phyloP scores from a whole-genome alignment of 495 filamentous ascomycete species.

The Penicillium daleae region DNA sequence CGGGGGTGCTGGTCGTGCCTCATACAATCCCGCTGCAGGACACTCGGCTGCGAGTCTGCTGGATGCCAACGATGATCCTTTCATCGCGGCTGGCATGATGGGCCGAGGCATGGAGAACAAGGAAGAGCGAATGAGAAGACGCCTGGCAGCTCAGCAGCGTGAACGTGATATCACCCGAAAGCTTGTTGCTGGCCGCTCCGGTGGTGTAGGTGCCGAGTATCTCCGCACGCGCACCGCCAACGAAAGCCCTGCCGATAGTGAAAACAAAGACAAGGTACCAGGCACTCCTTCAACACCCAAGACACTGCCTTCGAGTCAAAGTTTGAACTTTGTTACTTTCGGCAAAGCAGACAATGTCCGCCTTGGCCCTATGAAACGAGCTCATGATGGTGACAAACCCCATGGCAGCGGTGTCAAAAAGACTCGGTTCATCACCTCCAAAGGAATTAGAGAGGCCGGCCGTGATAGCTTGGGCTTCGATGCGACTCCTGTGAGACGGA shows the following conservation, averaged over 20 bases:
- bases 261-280: slow-evolving; percentile 12
- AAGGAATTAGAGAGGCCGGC: slow-evolving; percentile 76
- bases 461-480: slow-evolving; percentile 70
- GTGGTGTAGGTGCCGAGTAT: slow-evolving; percentile 77
- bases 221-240: slow-evolving; percentile 54
- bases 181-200: slow-evolving; percentile 62
- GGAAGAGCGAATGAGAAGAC: slow-evolving; percentile 69
- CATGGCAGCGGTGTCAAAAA: slow-evolving; percentile 63
- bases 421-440: slow-evolving; percentile 78
- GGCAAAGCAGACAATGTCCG: slow-evolving; percentile 55
- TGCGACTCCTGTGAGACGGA: slow-evolving; percentile 30
- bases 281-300: slow-evolving; percentile 19
- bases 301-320: slow-evolving; percentile 13
- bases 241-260: slow-evolving; percentile 16
- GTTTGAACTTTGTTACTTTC: slow-evolving; percentile 34
- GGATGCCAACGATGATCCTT: slow-evolving; percentile 66
- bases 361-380: slow-evolving; percentile 71
- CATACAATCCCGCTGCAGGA: slow-evolving; percentile 34
- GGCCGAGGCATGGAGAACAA: slow-evolving; percentile 54
- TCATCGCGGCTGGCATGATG: slow-evolving; percentile 52
- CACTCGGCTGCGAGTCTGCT: slow-evolving; percentile 65
- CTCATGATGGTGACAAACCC: slow-evolving; percentile 38
- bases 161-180: slow-evolving; percentile 80
- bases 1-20: slow-evolving; percentile 21
- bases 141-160: slow-evolving; percentile 71